Evolutionary conservation across 2,329 filamentous ascomycete species (phyloP).

Genomic region (Cladosporium sp.): DNA sequence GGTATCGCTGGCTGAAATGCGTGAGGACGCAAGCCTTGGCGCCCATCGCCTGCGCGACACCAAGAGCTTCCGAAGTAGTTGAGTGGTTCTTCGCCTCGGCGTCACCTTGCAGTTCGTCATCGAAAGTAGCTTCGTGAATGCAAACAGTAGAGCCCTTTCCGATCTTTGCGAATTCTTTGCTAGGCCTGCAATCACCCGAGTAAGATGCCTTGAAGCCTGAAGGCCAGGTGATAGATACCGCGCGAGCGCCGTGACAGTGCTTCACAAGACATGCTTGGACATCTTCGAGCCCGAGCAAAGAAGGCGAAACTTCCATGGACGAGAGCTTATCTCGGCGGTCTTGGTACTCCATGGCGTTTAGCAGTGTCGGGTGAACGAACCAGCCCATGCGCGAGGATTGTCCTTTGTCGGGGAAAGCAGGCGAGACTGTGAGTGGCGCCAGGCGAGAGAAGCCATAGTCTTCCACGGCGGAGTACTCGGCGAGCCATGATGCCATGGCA

Average conservation of each 20-base stretch:
- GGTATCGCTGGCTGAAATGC: slow-evolving; percentile 93
- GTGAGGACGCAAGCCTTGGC: slow-evolving; percentile 82
- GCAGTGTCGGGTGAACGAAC: slow-evolving; percentile 33
- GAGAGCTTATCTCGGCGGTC: slow-evolving; percentile 32
- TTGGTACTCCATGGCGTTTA: slow-evolving; percentile 24
- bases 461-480: slow-evolving; percentile 77
- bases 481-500: slow-evolving; percentile 73
- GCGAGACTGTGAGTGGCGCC: slow-evolving; percentile 49
- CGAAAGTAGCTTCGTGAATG: slow-evolving; percentile 95
- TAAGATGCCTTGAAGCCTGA: slow-evolving; percentile 85
- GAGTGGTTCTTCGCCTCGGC: slow-evolving; percentile 86
- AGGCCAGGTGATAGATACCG: slow-evolving; percentile 74
- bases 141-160: slow-evolving; percentile 77
- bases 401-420: slow-evolving; percentile 27
- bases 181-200: slow-evolving; percentile 90
- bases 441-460: slow-evolving; percentile 69
- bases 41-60: slow-evolving; percentile 73
- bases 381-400: slow-evolving; percentile 34
- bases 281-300: slow-evolving; percentile 61
- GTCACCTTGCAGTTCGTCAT: slow-evolving; percentile 76
- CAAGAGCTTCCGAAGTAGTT: slow-evolving; percentile 82
- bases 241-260: slow-evolving; percentile 80
- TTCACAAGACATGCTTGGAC: slow-evolving; percentile 68
- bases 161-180: slow-evolving; percentile 65
- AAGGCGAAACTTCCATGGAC: slow-evolving; percentile 27